Percentiles rank a stretch among this genome's conserved stretches.
phyloP scores from a whole-genome alignment of 257 asterid genomes.

The Solanum stenotomum region DNA sequence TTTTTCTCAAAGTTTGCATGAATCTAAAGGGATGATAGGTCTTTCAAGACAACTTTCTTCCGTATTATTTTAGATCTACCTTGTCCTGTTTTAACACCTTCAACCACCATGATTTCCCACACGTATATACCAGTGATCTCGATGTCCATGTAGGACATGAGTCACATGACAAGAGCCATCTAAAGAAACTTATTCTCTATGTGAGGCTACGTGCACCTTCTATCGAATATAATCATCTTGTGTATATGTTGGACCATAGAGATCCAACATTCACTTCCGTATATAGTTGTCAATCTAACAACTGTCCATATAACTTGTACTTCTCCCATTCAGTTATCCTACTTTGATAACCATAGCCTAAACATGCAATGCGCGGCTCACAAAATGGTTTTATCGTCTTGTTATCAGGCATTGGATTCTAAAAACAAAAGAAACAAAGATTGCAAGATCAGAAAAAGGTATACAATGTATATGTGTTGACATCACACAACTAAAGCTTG shows the following conservation, averaged over 20 bases:
- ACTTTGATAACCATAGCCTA: background rate
- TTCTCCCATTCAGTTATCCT: background rate
- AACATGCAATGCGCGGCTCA: background rate
- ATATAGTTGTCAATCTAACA: background rate
- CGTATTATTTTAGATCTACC: background rate
- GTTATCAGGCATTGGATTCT: background rate
- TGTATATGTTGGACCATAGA: background rate
- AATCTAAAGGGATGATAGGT: background rate
- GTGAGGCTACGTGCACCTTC: background rate
- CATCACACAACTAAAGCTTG: conserved; percentile 20
- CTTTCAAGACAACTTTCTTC: no score
- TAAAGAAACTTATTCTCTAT: background rate
- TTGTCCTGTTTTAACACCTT: background rate
- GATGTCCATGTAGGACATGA: background rate
- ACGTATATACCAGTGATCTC: background rate
- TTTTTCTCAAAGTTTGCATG: background rate
- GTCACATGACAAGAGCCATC: background rate
- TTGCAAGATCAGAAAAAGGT: background rate
- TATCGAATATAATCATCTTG: background rate
- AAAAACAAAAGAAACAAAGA: background rate
- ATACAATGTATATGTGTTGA: background rate
- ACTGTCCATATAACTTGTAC: background rate
- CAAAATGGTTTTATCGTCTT: background rate
- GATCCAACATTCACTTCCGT: background rate
- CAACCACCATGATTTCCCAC: background rate